Evolutionary conservation across 495 filamentous ascomycete species (phyloP).

Genomic region (Annulohypoxylon moriforme): DNA sequence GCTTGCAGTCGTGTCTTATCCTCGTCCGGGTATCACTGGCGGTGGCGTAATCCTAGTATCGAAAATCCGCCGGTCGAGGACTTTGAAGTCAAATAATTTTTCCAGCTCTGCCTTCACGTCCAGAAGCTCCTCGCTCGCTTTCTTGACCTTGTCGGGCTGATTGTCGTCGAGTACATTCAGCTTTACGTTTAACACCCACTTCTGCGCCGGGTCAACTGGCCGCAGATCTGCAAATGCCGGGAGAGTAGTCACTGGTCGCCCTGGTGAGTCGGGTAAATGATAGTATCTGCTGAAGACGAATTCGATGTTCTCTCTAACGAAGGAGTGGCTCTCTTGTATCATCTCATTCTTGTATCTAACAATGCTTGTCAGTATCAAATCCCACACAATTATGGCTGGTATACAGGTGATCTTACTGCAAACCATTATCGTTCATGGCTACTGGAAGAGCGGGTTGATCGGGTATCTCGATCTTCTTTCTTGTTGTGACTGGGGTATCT

Average conservation of each 20-base stretch:
- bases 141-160: slow-evolving; percentile 55
- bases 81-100: slow-evolving; percentile 59
- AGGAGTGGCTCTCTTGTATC: slow-evolving; percentile 58
- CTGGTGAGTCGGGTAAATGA: slow-evolving; percentile 33
- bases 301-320: slow-evolving; percentile 55
- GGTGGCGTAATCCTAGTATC: slow-evolving; percentile 52
- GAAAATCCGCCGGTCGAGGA: slow-evolving; percentile 54
- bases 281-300: slow-evolving; percentile 54
- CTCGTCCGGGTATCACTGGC: slow-evolving; percentile 30
- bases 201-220: slow-evolving; percentile 46
- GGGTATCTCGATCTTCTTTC: slow-evolving; percentile 55
- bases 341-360: slow-evolving; percentile 52
- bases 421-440: slow-evolving; percentile 49
- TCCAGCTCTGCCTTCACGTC: slow-evolving; percentile 49
- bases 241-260: slow-evolving; percentile 29
- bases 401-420: slow-evolving; percentile 15
- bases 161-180: slow-evolving; percentile 53
- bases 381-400: background rate
- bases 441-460: slow-evolving; percentile 41
- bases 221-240: slow-evolving; percentile 39
- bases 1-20: background rate
- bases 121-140: slow-evolving; percentile 52
- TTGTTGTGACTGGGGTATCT: slow-evolving; percentile 50
- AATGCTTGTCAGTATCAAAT: background rate
- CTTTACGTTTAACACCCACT: slow-evolving; percentile 57